Percentiles rank a stretch among this genome's conserved stretches.
Evolutionary conservation across 495 filamentous ascomycete genomes (phyloP).

Genomic region (Schizothecium vesticola): DNA sequence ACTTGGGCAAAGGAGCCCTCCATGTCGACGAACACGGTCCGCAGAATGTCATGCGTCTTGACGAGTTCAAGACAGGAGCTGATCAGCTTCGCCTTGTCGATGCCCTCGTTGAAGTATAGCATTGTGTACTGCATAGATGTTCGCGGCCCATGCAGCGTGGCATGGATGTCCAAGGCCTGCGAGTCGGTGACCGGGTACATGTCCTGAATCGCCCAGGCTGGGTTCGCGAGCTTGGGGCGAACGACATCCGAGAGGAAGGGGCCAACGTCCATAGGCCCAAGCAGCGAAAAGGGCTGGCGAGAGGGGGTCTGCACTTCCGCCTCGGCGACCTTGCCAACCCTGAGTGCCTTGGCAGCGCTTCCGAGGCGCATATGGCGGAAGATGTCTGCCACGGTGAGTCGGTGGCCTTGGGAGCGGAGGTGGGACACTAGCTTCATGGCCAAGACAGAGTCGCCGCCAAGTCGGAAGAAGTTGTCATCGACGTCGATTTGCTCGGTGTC

Average conservation of each 20-base stretch:
- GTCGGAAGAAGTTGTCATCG: slow-evolving; percentile 50
- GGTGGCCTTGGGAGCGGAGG: slow-evolving; percentile 4
- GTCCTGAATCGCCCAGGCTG: slow-evolving; percentile 15
- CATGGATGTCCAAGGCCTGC: slow-evolving; percentile 58
- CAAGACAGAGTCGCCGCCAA: slow-evolving; percentile 61
- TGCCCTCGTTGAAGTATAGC: slow-evolving; percentile 26
- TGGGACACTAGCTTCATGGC: slow-evolving; percentile 56
- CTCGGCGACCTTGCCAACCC: neutral
- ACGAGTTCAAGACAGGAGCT: slow-evolving; percentile 38
- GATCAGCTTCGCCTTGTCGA: slow-evolving; percentile 28
- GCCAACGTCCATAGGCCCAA: neutral
- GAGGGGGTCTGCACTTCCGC: neutral
- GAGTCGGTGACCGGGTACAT: slow-evolving; percentile 17
- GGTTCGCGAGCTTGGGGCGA: slow-evolving; percentile 6
- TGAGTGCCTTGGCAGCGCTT: slow-evolving; percentile 17
- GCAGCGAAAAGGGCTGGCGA: slow-evolving; percentile 16
- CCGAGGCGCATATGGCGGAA: slow-evolving; percentile 16
- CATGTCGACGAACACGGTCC: slow-evolving; percentile 56
- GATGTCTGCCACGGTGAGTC: slow-evolving; percentile 16
- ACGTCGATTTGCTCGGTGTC: slow-evolving; percentile 30
- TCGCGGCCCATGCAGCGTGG: slow-evolving; percentile 47
- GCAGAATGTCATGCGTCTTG: slow-evolving; percentile 58
- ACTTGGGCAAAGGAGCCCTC: neutral
- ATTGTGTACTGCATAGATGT: slow-evolving; percentile 40
- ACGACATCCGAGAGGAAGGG: slow-evolving; percentile 10